Evolutionary conservation across 23 red algal species (phyloP), one percentile per base, ranked within the genome.

Genomic region (Gracilaria vermiculophylla): DNA sequence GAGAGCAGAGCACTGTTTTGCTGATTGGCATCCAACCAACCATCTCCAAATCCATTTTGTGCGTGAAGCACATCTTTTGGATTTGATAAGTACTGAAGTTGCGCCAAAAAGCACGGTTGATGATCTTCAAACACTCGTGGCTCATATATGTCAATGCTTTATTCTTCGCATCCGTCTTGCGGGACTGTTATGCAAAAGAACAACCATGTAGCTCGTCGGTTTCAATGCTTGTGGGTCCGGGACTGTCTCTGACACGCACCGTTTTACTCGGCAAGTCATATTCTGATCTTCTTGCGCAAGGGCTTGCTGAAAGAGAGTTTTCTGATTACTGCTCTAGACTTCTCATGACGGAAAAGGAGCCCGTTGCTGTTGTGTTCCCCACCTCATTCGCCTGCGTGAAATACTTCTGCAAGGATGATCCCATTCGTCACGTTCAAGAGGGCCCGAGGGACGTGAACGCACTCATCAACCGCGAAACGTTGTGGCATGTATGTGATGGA

Each of bases 351-450:
- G 67, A 73, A 37, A 73, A 73, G 28, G 42, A 73, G 37, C 15
- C 67, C n/a, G 67, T 24, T 10, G 67, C 67, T 14, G 67, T 73
- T 48, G 36, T 48, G 3, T 73, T 73, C 24, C 67, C 67, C 3
- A 47, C 23, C 25, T 42, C 67, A 28, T 27, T 73, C 47, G 11
- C 24, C 17, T 73, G 67, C n/a, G 67, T 73, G 3, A 73, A 73
- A 32, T 25, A 73, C 32, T 45, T 73, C 28, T 73, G 67, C 42
- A 4, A 73, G 40, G 40, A 47, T 28, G 42, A 48, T 73, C 67
- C 42, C 24, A 73, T 73, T 24, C 39, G n/a, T 28, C 36, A 73
- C 28, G 67, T 73, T 73, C 67, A 73, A 73, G 67, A 73, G 3
- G 67, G 40, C 13, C 64, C 64, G 1, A 21, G 64, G 32, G 32